A percentile compares a stretch with the other conserved stretches of the same genome.
These are phyloP conservation scores for Tolypocladium pustulatum DNA, from an alignment of 2,329 filamentous ascomycete genomes.

Conservation along the genomic window DNA sequence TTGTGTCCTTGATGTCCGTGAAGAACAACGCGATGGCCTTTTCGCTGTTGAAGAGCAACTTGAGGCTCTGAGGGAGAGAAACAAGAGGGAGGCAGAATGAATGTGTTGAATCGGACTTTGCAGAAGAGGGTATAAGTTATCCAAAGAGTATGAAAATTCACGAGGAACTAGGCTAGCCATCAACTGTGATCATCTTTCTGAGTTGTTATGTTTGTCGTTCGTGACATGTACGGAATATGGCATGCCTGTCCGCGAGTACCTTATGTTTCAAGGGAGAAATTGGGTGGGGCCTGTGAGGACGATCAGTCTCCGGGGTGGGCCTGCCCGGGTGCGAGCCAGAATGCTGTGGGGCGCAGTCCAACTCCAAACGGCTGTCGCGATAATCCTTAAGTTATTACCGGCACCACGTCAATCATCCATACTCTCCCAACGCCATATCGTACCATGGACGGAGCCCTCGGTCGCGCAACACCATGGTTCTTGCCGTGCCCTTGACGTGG, in stretches of 20 bases:
- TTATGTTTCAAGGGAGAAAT: no score
- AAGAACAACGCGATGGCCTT: slow-evolving; percentile 17
- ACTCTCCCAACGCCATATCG: neutral
- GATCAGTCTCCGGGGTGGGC: neutral
- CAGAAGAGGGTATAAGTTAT: no score
- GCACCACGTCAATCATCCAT: neutral
- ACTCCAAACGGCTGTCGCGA: neutral
- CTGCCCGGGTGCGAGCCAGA: neutral
- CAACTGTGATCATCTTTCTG: neutral
- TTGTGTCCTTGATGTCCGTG: slow-evolving; percentile 18
- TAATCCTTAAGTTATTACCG: no score
- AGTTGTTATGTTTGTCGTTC: neutral
- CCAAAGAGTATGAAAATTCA: neutral
- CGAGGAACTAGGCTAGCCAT: neutral
- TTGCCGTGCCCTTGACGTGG: neutral
- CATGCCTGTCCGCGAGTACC: no score
- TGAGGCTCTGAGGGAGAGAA: slow-evolving; percentile 10
- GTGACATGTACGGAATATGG: neutral
- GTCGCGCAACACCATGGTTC: slow-evolving; percentile 3
- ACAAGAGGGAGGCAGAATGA: neutral
- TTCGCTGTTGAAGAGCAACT: slow-evolving; percentile 14
- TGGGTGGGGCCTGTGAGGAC: neutral
- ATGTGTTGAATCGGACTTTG: neutral
- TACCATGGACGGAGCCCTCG: slow-evolving; percentile 2
- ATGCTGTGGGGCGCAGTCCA: neutral